Conservation (phyloP, 257 asterid species). For the Phtheirospermum japonicum region DNA sequence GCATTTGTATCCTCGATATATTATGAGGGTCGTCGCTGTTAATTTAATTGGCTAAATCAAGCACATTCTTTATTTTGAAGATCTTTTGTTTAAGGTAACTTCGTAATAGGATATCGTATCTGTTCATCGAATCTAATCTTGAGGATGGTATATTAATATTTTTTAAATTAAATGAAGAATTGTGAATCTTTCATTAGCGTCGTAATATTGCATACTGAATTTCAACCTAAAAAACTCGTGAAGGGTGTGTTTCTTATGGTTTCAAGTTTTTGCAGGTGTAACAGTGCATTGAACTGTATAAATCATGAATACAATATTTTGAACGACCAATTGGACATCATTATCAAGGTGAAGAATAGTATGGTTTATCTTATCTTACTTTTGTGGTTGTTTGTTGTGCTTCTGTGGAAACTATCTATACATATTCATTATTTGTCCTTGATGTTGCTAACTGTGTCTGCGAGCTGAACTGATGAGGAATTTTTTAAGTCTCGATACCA, state of each 20-base stretch:
- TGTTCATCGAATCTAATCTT: background rate
- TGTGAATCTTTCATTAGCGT: constrained; percentile 2
- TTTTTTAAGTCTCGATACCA: no score
- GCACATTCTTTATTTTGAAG: background rate
- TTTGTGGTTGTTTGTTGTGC: constrained; percentile 7
- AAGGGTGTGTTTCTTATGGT: constrained; percentile 1
- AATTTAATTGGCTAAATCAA: constrained; percentile 11
- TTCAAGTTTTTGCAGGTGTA: constrained; percentile 28
- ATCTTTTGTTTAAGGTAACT: background rate
- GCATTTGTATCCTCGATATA: background rate
- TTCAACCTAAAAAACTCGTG: background rate
- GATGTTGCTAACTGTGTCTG: background rate
- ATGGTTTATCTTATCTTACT: background rate
- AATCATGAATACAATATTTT: constrained; percentile 24
- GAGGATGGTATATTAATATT: background rate
- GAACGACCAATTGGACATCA: constrained; percentile 17
- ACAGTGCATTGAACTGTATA: constrained; percentile 22
- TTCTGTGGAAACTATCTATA: background rate
- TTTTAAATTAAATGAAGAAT: background rate
- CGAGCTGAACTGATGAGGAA: background rate
- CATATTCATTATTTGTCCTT: background rate
- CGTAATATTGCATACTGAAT: background rate
- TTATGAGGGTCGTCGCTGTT: background rate
- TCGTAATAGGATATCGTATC: background rate
- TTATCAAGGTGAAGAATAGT: constrained; percentile 31